Evolutionary conservation across 2,329 filamentous ascomycete species (phyloP), one percentile per base, ranked within the genome.

Genomic region (Ceratocystis huliohia): DNA sequence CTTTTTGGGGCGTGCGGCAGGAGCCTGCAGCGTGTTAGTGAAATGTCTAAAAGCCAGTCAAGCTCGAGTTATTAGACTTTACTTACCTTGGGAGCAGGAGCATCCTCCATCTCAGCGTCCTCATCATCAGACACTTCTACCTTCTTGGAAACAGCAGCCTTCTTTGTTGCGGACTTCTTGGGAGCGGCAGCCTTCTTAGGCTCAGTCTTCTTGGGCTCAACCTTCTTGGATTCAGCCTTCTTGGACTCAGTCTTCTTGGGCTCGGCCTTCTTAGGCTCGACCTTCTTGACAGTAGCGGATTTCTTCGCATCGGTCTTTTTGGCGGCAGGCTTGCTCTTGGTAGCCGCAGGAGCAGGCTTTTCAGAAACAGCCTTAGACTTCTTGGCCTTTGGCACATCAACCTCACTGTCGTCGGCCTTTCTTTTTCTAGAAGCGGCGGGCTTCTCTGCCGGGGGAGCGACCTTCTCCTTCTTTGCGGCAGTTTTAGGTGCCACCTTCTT

Each of bases 141-240:
- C 68, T 72, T 72, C 66, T 84, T 85, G 70, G 87, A 77, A 64
- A 80, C 83, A 81, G 71, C 72, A 73, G 70, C 83, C 30, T 33
- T 33, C 30, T 8, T 33, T 5, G 30, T 8, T 1, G 6, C 30
- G 30, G 30, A 7, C 30, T 33, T 33, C 6, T 33, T 85, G 70
- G 87, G 77, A 64, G 80, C 83, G 81, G 71, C 72, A 73, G 70
- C 83, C 82, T 67, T 86, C 85, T 71, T 70, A 10, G 64, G 44
- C 17, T 44, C 30, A 48, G 67, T 5, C 62, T 70, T 70, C 67
- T 79, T 73, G 81, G 78, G 30, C 82, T 84, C 66, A 85, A 77
- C 17, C 82, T 83, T 68, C 82, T 69, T 69, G 37, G 66, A 8
- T 25, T 56, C 64, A 44, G 17, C 48, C 64, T 64, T 65, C 33